A percentile compares a stretch with the other conserved stretches of the same genome.
Evolutionary conservation across 768 basidiomycete species (phyloP).

Genomic region (Mrakia frigida): DNA sequence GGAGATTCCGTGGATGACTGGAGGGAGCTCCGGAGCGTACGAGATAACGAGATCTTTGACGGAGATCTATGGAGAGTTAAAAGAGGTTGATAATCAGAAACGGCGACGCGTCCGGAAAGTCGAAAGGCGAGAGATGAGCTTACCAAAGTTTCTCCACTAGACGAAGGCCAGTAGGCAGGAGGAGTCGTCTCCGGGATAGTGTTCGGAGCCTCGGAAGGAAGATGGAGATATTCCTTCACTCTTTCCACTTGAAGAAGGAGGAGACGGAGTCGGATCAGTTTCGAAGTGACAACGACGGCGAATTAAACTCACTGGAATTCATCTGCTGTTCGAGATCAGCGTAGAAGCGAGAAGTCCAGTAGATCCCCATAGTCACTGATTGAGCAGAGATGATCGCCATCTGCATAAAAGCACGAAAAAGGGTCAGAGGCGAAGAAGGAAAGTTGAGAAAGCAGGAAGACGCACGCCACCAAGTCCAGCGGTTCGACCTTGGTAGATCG

Average conservation of each 20-base stretch:
- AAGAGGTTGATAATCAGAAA: neutral
- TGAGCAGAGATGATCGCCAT: conserved; percentile 63
- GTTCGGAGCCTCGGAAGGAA: conserved; percentile 66
- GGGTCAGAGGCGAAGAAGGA: conserved; percentile 2
- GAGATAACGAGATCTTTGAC: conserved; percentile 63
- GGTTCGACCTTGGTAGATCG: neutral
- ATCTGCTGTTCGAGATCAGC: conserved; percentile 1
- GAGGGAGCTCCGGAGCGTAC: conserved; percentile 77
- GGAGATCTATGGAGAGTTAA: conserved; percentile 8
- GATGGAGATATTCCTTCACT: conserved; percentile 15
- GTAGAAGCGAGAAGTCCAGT: neutral
- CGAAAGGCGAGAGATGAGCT: neutral
- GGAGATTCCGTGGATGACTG: conserved; percentile 69
- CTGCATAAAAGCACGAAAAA: neutral
- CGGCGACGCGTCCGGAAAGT: neutral
- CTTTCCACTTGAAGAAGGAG: neutral
- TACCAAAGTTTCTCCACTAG: neutral
- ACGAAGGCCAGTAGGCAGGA: conserved; percentile 89
- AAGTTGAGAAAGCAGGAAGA: conserved; percentile 44
- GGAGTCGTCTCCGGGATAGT: conserved; percentile 66
- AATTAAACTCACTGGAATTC: neutral
- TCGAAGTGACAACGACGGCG: neutral
- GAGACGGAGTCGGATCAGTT: neutral
- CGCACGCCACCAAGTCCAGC: conserved; percentile 64
- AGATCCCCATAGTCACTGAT: conserved; percentile 61